Evolutionary conservation across 2,329 filamentous ascomycete genomes (phyloP).

Genomic region (Hypoxylon sp.): DNA sequence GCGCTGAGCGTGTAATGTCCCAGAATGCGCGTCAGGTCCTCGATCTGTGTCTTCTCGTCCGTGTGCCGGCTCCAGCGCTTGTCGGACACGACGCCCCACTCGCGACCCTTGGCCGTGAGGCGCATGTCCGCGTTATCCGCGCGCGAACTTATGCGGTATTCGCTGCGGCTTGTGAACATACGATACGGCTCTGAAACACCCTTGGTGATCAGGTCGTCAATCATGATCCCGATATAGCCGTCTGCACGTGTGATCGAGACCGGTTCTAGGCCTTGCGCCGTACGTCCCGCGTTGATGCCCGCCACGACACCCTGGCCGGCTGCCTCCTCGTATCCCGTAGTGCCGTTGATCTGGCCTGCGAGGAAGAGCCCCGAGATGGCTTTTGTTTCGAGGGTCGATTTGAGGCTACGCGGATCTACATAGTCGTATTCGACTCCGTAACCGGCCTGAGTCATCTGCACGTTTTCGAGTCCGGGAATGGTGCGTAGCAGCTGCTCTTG

Average conservation of each 20-base stretch:
- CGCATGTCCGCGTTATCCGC: conserved; percentile 94
- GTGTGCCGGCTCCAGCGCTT: conserved; percentile 79
- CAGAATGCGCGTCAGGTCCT: conserved; percentile 73
- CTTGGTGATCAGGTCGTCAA: conserved; percentile 96
- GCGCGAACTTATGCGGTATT: conserved; percentile 92
- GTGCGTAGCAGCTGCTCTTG: conserved; percentile 89
- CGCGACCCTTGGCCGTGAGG: conserved; percentile 81
- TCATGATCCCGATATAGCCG: conserved; percentile 98
- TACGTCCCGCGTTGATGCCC: conserved; percentile 92
- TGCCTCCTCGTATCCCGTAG: conserved; percentile 97
- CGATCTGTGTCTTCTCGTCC: conserved; percentile 75
- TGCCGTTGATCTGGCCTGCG: conserved; percentile 97
- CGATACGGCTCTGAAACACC: conserved; percentile 97
- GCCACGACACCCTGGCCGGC: conserved; percentile 93
- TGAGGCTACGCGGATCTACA: conserved; percentile 89
- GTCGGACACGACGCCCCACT: conserved; percentile 83
- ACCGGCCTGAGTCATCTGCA: conserved; percentile 91
- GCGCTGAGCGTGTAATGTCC: conserved; percentile 68
- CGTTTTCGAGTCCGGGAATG: conserved; percentile 87
- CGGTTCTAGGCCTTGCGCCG: conserved; percentile 72
- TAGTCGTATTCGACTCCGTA: conserved; percentile 99
- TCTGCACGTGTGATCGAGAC: conserved; percentile 83
- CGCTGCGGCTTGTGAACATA: conserved; percentile 97
- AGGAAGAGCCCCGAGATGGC: conserved; percentile 88
- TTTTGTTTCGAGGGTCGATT: conserved; percentile 94